Percentiles rank a stretch among this genome's conserved stretches.
phyloP scores from a whole-genome alignment of 2,329 filamentous ascomycete species.

The Hypomyces perniciosus region DNA sequence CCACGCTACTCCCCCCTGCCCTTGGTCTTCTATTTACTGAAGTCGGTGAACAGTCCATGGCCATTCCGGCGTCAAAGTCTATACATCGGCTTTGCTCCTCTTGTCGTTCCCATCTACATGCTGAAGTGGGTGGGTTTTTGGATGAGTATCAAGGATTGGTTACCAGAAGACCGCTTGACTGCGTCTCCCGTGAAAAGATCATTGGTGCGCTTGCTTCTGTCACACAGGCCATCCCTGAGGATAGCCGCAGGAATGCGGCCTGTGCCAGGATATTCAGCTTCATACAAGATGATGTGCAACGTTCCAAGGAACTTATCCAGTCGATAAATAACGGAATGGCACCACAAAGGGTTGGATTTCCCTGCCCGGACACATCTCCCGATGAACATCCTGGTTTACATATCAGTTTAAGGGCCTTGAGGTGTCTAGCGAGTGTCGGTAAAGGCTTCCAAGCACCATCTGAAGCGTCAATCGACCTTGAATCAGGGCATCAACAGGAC shows the following conservation, averaged over 20 bases:
- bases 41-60: constrained; percentile 55
- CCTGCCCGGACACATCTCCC: constrained; percentile 25
- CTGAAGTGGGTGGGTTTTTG: constrained; percentile 63
- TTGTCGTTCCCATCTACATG: constrained; percentile 62
- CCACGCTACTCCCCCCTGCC: constrained; percentile 60
- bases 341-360: constrained; percentile 6
- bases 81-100: constrained; percentile 71
- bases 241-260: constrained; percentile 46
- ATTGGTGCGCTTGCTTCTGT: constrained; percentile 69
- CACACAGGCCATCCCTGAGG: constrained; percentile 62
- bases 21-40: constrained; percentile 70
- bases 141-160: constrained; percentile 62
- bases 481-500: constrained; percentile 35
- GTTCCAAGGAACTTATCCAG: constrained; percentile 19
- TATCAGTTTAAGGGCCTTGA: constrained; percentile 50
- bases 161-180: constrained; percentile 52
- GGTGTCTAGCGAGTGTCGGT: constrained; percentile 64
- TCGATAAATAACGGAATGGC: constrained; percentile 1
- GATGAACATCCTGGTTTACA: constrained; percentile 42
- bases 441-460: constrained; percentile 64
- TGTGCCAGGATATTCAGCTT: constrained; percentile 55
- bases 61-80: constrained; percentile 65
- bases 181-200: constrained; percentile 65
- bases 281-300: constrained; percentile 50
- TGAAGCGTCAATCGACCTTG: constrained; percentile 63